Percentiles rank a stretch among this genome's conserved stretches.
Conservation (phyloP, 73 alveolate species). For the Blepharisma stoltei region DNA sequence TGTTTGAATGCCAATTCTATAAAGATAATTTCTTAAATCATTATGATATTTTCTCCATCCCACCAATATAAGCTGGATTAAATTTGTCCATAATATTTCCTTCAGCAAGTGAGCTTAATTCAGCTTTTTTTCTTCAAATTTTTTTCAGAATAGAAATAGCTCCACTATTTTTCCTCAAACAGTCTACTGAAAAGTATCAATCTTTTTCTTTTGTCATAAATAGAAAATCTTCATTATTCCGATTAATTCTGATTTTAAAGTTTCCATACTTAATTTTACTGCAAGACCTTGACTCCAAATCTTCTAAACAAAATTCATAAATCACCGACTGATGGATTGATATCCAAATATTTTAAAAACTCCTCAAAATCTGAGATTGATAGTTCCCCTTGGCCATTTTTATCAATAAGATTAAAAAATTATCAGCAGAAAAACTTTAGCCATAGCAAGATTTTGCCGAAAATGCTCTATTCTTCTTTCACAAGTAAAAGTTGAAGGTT, state of each 20-base stretch:
- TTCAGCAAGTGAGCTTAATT: too few relatives aligned
- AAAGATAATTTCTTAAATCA: too few relatives aligned
- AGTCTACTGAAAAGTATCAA: too few relatives aligned
- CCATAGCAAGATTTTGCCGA: conserved; percentile 26
- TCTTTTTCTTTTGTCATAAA: too few relatives aligned
- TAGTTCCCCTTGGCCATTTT: not conserved
- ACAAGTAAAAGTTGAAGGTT: too few relatives aligned
- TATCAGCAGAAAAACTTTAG: not conserved
- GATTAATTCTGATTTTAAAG: not conserved
- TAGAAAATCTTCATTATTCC: not conserved
- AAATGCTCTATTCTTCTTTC: conserved; percentile 19
- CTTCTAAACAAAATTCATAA: not conserved
- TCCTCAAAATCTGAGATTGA: not conserved
- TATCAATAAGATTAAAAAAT: not conserved
- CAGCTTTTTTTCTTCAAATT: too few relatives aligned
- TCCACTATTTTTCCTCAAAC: too few relatives aligned
- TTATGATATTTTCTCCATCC: too few relatives aligned
- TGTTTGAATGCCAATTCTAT: too few relatives aligned
- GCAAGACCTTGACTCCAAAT: not conserved
- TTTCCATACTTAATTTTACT: not conserved
- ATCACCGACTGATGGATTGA: not conserved
- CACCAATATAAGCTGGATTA: too few relatives aligned
- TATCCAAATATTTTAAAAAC: not conserved
- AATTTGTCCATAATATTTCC: too few relatives aligned
- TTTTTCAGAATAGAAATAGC: too few relatives aligned